Conservation (phyloP, 2,329 filamentous ascomycete genomes). For the Penicillium sp. region DNA sequence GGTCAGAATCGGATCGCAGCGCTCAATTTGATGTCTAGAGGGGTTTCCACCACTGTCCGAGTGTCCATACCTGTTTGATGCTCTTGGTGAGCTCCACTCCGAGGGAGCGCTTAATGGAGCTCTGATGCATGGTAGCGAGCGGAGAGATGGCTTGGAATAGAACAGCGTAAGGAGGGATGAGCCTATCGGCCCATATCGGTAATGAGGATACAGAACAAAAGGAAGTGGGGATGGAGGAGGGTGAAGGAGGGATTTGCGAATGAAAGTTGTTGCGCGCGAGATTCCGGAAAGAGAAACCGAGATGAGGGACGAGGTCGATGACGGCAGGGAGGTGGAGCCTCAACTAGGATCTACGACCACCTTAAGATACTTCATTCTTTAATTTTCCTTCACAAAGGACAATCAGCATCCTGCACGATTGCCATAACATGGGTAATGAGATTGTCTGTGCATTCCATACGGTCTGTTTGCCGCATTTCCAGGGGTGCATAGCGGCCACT, state of each 20-base stretch:
- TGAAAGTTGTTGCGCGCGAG: slow-evolving; percentile 2
- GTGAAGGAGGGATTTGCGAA: background rate
- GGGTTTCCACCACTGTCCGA: slow-evolving; percentile 3
- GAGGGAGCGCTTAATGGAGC: slow-evolving; percentile 42
- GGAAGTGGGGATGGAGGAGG: slow-evolving; percentile 1
- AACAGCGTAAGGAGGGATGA: slow-evolving; percentile 6
- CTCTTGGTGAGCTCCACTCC: slow-evolving; percentile 36
- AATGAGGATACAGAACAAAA: background rate
- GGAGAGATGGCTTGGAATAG: slow-evolving; percentile 4
- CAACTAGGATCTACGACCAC: background rate
- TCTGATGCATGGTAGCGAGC: slow-evolving; percentile 37
- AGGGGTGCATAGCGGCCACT: no score
- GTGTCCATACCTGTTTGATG: slow-evolving; percentile 38
- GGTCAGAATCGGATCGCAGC: slow-evolving; percentile 7
- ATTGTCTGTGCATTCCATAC: slow-evolving; percentile 8
- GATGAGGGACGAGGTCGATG: slow-evolving; percentile 14
- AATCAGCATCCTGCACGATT: background rate
- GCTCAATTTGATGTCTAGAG: background rate
- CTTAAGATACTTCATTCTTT: background rate
- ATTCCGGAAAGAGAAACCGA: slow-evolving; percentile 18
- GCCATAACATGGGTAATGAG: background rate
- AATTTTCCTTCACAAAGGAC: background rate
- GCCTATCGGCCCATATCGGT: background rate
- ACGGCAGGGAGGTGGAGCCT: slow-evolving; percentile 18
- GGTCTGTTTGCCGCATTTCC: background rate